Conservation (phyloP, 202 grass and related monocot species). For the Digitaria exilis region DNA sequence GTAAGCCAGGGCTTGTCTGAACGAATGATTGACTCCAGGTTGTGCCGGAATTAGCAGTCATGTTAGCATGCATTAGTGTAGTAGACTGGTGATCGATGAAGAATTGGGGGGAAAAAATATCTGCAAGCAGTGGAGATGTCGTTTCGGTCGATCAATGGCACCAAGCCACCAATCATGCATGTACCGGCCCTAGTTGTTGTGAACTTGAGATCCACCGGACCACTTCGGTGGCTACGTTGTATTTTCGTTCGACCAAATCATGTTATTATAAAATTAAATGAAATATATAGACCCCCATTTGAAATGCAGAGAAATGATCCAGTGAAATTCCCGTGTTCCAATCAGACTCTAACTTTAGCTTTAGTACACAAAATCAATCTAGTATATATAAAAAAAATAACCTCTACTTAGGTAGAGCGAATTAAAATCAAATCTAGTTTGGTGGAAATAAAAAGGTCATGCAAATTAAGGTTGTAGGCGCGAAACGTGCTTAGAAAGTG, state of each 20-base stretch:
- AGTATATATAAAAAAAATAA: too few relatives aligned
- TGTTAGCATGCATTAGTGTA: not conserved
- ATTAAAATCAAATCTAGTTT: not conserved
- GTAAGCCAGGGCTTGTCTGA: slow-evolving; percentile 3
- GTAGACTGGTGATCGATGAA: slow-evolving; percentile 5
- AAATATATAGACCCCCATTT: too few relatives aligned
- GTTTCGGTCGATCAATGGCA: slow-evolving; percentile 9
- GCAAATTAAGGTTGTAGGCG: not conserved
- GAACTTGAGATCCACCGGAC: not conserved
- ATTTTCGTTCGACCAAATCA: not conserved
- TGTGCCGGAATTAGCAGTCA: not conserved
- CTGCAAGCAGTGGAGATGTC: not conserved
- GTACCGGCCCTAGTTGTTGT: slow-evolving; percentile 5
- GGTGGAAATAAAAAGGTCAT: not conserved
- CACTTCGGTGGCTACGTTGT: not conserved
- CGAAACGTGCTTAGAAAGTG: not conserved
- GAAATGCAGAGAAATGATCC: too few relatives aligned
- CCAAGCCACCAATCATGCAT: not conserved
- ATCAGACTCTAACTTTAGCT: too few relatives aligned
- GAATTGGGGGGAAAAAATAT: slow-evolving; percentile 11
- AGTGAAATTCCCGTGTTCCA: not conserved
- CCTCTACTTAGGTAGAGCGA: too few relatives aligned
- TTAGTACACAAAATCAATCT: too few relatives aligned
- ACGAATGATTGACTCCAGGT: slow-evolving; percentile 27
- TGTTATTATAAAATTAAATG: too few relatives aligned